phyloP scores from a whole-genome alignment of 345 rosid genomes.

The Ceriops decandra region DNA sequence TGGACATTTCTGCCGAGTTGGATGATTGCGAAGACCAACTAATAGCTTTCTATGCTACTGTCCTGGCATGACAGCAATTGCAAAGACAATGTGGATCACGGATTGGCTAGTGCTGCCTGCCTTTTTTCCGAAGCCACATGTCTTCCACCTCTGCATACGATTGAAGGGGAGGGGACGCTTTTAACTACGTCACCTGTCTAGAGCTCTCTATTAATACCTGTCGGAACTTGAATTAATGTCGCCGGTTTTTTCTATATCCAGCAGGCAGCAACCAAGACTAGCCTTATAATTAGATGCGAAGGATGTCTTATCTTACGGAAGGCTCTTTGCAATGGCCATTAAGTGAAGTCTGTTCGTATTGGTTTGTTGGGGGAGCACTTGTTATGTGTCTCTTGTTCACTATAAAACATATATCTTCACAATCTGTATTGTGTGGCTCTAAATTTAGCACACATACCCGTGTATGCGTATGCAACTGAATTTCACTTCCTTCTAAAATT shows the following conservation, averaged over 20 bases:
- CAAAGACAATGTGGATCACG: neutral
- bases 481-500: no score
- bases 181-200: neutral
- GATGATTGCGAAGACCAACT: conserved; percentile 10
- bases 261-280: neutral
- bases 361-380: no score
- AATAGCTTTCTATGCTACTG: neutral
- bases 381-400: no score
- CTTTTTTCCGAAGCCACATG: neutral
- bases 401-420: no score
- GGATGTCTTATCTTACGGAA: no score
- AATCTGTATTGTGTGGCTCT: no score
- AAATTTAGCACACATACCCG: no score
- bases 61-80: neutral
- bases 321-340: no score
- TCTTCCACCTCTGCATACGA: neutral
- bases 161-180: neutral
- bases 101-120: neutral
- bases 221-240: neutral
- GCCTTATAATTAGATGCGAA: no score
- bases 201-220: neutral
- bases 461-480: no score
- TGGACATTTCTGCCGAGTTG: neutral
- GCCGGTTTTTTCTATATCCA: neutral
- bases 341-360: no score